phyloP scores from a whole-genome alignment of 345 rosid species.

The Physaria fendleri region DNA sequence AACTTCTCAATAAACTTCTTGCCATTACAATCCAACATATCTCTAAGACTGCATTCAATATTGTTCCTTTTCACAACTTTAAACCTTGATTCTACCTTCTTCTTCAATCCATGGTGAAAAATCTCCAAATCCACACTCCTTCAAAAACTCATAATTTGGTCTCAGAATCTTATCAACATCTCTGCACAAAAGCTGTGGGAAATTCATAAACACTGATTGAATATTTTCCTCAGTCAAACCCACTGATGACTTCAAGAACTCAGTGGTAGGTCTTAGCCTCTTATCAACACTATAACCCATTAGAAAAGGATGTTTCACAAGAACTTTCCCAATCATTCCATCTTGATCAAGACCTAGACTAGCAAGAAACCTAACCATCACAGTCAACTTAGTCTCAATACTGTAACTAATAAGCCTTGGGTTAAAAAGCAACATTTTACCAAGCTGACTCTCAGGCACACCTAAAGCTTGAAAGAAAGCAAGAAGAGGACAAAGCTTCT shows the following conservation, averaged over 20 bases:
- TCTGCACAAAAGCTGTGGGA: slow-evolving; percentile 64
- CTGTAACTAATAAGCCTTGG: slow-evolving; percentile 78
- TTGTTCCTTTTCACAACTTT: slow-evolving; percentile 48
- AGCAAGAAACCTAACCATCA: slow-evolving; percentile 51
- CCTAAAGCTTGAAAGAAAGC: slow-evolving; percentile 77
- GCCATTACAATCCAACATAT: slow-evolving; percentile 62
- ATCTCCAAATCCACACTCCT: slow-evolving; percentile 49
- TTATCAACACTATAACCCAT: slow-evolving; percentile 66
- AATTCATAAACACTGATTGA: slow-evolving; percentile 44
- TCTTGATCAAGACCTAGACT: slow-evolving; percentile 51
- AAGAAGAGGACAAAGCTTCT: slow-evolving; percentile 77
- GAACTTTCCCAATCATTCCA: slow-evolving; percentile 58
- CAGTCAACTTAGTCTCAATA: slow-evolving; percentile 56
- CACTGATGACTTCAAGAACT: slow-evolving; percentile 46
- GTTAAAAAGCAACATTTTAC: slow-evolving; percentile 56
- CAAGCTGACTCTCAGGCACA: slow-evolving; percentile 65
- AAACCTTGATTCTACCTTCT: slow-evolving; percentile 51
- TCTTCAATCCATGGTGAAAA: slow-evolving; percentile 68
- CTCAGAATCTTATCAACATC: slow-evolving; percentile 53
- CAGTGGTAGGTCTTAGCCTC: slow-evolving; percentile 50
- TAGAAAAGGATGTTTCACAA: slow-evolving; percentile 59
- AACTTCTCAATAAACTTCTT: slow-evolving; percentile 54
- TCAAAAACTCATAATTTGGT: slow-evolving; percentile 45
- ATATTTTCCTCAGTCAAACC: slow-evolving; percentile 47
- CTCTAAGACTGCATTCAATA: slow-evolving; percentile 57